Base-by-base conservation (phyloP, 345 rosid species). In the Xanthoceras sorbifolium region DNA sequence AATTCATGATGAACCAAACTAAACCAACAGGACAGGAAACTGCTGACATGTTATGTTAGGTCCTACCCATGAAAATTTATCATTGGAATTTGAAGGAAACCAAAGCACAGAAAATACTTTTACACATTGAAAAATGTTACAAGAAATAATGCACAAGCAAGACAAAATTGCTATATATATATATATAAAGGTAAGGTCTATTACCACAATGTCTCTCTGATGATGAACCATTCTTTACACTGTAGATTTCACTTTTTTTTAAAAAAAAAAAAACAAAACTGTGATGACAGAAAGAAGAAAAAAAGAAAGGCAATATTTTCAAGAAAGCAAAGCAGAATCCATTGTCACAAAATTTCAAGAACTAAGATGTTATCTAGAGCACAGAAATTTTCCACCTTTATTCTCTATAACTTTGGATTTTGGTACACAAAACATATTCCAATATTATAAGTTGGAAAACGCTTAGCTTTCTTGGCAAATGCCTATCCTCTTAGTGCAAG, bases 1-100 rank as follows among this genome's bases (percentile, higher is more conserved):
- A 69, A 78, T 61, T 80, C 75, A 76, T 73, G 28, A 73, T 31
- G 65, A 82, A 82, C 76, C 85, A 69, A 78, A 84, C 84, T 52
- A 74, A 75, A 52, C 75, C 32, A 81, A 75, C 72, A 73, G n/a
- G 55, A 61, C 71, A 36, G 26, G 10, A 34, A 69, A 76, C 72
- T 42, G 28, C 70, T 12, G 74, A 52, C 69, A 72, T 64, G 36
- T 38, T 42, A 69, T 73, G 76, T 72, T 68, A 73, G 69, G 42
- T 48, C 79, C 42, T 76, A 69, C 59, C 44, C 52, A 69, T 67
- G 63, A 73, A 22, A 65, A 26, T 52, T 23, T 29, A 74, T 22
- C 69, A 64, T 59, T 38, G 52, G 10, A 74, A 57, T 57, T 11
- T 20, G 25, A 61, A 8, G 6, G 11, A 42, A 69, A 61, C 1